Conservation (phyloP, 139 green algal genomes). For the Diplosphaera chodatii region DNA sequence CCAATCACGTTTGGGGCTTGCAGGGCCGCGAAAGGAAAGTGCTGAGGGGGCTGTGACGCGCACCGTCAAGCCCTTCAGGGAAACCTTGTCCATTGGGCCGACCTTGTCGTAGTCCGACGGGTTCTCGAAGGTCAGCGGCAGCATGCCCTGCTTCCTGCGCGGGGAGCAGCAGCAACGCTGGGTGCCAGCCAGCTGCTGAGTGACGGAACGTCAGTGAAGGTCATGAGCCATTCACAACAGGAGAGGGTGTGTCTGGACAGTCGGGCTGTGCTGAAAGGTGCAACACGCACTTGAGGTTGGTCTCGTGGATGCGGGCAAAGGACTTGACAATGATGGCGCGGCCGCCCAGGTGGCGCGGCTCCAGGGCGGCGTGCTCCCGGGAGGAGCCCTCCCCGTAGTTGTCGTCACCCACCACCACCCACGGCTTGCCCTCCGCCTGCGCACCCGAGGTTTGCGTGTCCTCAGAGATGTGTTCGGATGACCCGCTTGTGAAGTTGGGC, state of each 20-base stretch:
- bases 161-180: no score
- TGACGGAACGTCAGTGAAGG: no score
- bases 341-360: conserved; percentile 88
- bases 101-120: conserved; percentile 91
- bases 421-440: conserved; percentile 49
- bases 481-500: no score
- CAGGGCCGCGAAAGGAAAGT: no score
- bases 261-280: no score
- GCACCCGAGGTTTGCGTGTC: neutral
- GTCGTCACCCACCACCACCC: conserved; percentile 88
- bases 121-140: conserved; percentile 83
- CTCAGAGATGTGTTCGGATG: neutral
- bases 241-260: no score
- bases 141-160: conserved; percentile 84
- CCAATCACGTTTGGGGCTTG: no score
- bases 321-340: conserved; percentile 87
- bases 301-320: conserved; percentile 94
- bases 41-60: no score
- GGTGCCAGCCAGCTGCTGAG: no score
- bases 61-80: conserved; percentile 70
- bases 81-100: conserved; percentile 56
- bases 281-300: neutral
- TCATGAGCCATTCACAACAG: no score
- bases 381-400: conserved; percentile 89
- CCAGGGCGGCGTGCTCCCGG: conserved; percentile 90